Conservation (phyloP, 2,329 filamentous ascomycete species). For the Penicillium rolfsii region DNA sequence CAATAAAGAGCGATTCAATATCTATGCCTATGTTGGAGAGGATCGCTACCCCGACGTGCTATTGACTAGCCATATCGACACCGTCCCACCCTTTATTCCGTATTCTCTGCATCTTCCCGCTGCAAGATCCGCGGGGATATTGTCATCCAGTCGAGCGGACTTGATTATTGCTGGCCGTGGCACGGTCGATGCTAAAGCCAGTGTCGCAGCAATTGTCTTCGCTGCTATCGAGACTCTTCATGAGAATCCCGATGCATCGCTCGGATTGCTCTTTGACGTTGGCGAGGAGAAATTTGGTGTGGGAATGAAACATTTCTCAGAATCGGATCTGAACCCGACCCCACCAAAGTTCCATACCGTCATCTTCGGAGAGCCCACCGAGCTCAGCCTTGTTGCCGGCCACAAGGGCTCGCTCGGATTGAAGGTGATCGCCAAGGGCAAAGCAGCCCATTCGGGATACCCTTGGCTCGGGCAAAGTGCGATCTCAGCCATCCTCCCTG, state of each 20-base stretch:
- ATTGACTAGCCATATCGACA: slow-evolving; percentile 76
- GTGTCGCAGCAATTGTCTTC: slow-evolving; percentile 46
- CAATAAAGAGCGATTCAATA: slow-evolving; percentile 62
- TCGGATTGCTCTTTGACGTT: slow-evolving; percentile 65
- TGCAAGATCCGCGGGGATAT: background rate
- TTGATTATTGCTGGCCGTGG: slow-evolving; percentile 48
- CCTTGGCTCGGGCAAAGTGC: slow-evolving; percentile 85
- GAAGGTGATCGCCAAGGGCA: slow-evolving; percentile 68
- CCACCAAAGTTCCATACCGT: slow-evolving; percentile 64
- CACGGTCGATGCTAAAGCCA: slow-evolving; percentile 50
- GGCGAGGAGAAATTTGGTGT: slow-evolving; percentile 80
- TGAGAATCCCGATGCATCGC: slow-evolving; percentile 40
- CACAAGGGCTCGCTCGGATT: slow-evolving; percentile 83
- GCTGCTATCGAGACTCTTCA: slow-evolving; percentile 49
- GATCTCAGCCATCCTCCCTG: slow-evolving; percentile 75
- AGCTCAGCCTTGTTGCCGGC: slow-evolving; percentile 80
- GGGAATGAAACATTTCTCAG: slow-evolving; percentile 67
- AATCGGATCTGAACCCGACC: slow-evolving; percentile 50
- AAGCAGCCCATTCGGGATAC: slow-evolving; percentile 85
- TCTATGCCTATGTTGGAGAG: slow-evolving; percentile 63
- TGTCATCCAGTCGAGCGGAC: slow-evolving; percentile 13
- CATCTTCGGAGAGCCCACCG: slow-evolving; percentile 91
- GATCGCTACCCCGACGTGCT: slow-evolving; percentile 31
- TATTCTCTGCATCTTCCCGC: slow-evolving; percentile 46
- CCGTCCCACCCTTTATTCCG: slow-evolving; percentile 54